Percentiles rank a stretch among this genome's conserved stretches.
phyloP scores from a whole-genome alignment of 129 eudicot species.

The Oenanthe sinensis region DNA sequence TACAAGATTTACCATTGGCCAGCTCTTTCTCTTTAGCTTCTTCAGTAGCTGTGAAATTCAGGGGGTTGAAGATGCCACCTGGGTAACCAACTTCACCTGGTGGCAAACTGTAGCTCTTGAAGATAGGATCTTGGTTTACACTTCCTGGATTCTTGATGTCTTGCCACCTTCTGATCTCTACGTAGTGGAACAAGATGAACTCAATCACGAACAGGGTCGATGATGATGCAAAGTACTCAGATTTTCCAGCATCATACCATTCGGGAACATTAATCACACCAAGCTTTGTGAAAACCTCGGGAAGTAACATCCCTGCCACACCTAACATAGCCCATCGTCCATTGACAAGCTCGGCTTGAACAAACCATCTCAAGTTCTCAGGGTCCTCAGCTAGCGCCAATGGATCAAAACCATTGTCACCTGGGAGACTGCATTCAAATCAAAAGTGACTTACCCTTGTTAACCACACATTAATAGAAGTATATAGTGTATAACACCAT shows the following conservation, averaged over 20 bases:
- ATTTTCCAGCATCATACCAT: conserved; percentile 87
- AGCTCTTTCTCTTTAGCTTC: conserved; percentile 91
- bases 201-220: conserved; percentile 88
- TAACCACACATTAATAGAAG: background rate
- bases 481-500: background rate
- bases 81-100: conserved; percentile 87
- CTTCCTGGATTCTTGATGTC: conserved; percentile 96
- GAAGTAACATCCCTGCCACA: conserved; percentile 86
- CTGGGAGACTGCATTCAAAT: conserved; percentile 63
- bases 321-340: conserved; percentile 99
- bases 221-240: conserved; percentile 83
- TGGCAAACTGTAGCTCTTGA: conserved; percentile 82
- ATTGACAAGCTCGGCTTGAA: conserved; percentile 94
- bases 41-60: conserved; percentile 74
- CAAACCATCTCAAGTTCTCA: conserved; percentile 77
- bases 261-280: conserved; percentile 73
- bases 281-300: conserved; percentile 73
- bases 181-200: conserved; percentile 89
- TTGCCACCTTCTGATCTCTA: conserved; percentile 96
- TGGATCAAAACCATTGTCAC: conserved; percentile 99
- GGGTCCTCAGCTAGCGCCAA: conserved; percentile 96
- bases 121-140: conserved; percentile 95
- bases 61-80: conserved; percentile 88
- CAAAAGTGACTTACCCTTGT: background rate
- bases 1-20: conserved; percentile 56